Evolutionary conservation across 2,329 filamentous ascomycete genomes (phyloP), one percentile per base, ranked within the genome.

Genomic region (Alternaria sp.): DNA sequence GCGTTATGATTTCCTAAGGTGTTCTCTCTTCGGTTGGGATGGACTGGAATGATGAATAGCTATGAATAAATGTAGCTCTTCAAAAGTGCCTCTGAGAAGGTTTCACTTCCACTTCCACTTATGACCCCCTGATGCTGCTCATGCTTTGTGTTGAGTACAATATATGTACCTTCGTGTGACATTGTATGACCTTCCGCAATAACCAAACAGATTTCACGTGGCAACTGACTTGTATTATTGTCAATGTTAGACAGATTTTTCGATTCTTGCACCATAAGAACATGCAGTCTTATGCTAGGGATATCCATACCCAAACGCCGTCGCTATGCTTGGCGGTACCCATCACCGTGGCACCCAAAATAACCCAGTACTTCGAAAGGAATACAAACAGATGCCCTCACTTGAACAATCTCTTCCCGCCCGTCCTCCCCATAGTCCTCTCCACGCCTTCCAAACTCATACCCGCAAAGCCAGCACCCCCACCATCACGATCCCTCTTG

Each of bases 401-500:
- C 32, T 76, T 78, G 65, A 84, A 84, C 59, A 84, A 53, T 58
- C 78, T 78, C 70, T 75, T 77, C 28, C 82, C 82, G 5, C 81
- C 81, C 56, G 79, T 81, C 64, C 81, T 76, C 6, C 75, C 76
- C 47, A 81, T 77, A 26, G 80, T 76, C 65, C 78, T 77, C 75
- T 83, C 79, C 64, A 78, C 75, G 0, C 82, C 82, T 61, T 83
- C 81, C 58, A 84, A 55, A 72, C 82, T 84, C 70, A 84, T 69
- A 1, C 82, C 83, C 39, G 81, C 80, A 62, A 84, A 83, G 1
- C 83, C 83, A 6, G 83, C 81, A 1, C 86, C 87, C 0, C 88
- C 87, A 34, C 89, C 88, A 69, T 90, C 89, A 4, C 86, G 81
- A 24, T 86, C 81, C 44, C 84, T 76, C 73, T 87, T 89, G 76